Evolutionary conservation across 352 stramenopile genomes (phyloP).

Genomic region (Pythium aquatile): DNA sequence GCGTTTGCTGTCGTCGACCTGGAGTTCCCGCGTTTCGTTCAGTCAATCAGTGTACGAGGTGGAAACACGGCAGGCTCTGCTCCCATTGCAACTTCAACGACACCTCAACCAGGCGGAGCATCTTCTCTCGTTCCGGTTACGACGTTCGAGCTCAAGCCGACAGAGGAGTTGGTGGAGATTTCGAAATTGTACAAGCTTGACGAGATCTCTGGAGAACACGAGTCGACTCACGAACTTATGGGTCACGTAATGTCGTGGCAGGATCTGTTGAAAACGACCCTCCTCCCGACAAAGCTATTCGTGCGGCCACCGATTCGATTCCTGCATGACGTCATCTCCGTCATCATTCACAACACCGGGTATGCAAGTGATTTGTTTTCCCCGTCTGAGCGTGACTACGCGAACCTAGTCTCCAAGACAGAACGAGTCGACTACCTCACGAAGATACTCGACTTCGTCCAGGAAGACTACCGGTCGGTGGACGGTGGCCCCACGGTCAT

Average conservation of each 20-base stretch:
- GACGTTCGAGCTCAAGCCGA: slow-evolving; percentile 47
- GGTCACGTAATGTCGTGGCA: slow-evolving; percentile 75
- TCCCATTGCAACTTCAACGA: slow-evolving; percentile 14
- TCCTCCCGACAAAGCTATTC: slow-evolving; percentile 72
- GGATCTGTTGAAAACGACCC: slow-evolving; percentile 66
- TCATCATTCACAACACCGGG: slow-evolving; percentile 65
- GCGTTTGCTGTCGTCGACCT: slow-evolving; percentile 72
- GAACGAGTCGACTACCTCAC: slow-evolving; percentile 75
- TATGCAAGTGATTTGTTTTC: slow-evolving; percentile 52
- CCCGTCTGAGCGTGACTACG: slow-evolving; percentile 57
- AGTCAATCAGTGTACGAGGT: slow-evolving; percentile 60
- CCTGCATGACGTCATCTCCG: slow-evolving; percentile 74
- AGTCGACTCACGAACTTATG: slow-evolving; percentile 65
- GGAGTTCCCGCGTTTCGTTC: slow-evolving; percentile 62
- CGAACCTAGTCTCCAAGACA: slow-evolving; percentile 61
- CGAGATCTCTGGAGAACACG: slow-evolving; percentile 54
- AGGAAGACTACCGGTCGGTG: slow-evolving; percentile 46
- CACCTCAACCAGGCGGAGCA: not conserved
- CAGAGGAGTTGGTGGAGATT: slow-evolving; percentile 32
- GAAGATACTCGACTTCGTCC: slow-evolving; percentile 73
- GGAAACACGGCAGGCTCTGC: slow-evolving; percentile 31
- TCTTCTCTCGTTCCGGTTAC: slow-evolving; percentile 17
- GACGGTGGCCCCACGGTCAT: slow-evolving; percentile 33
- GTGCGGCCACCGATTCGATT: slow-evolving; percentile 75
- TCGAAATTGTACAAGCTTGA: slow-evolving; percentile 40